Evolutionary conservation across 148 eudicot genomes (phyloP).

Genomic region (Arbutus unedo): DNA sequence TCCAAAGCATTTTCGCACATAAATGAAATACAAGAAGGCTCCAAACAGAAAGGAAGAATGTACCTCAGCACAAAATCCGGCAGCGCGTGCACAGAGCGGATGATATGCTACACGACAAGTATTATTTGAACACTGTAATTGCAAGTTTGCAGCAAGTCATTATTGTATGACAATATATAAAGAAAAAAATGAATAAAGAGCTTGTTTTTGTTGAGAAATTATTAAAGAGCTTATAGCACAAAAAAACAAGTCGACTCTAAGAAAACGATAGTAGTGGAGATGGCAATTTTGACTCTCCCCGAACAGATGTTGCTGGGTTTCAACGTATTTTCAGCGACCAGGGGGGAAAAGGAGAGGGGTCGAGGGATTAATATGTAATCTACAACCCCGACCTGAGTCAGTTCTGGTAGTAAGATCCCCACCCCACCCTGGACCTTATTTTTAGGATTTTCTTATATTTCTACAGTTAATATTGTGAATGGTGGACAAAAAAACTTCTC

Average conservation of each 20-base stretch:
- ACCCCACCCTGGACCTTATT: not conserved
- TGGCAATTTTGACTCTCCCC: not conserved
- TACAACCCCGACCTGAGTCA: not conserved
- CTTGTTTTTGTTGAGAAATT: not conserved
- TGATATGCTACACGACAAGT: conserved; percentile 89
- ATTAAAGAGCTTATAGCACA: conserved; percentile 4
- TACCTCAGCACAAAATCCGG: conserved; percentile 96
- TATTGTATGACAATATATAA: not conserved
- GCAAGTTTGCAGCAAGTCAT: conserved; percentile 7
- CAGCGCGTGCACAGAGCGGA: conserved; percentile 97
- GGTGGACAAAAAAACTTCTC: not conserved
- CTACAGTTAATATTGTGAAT: not conserved
- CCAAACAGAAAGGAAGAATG: not conserved
- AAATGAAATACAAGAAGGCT: not conserved
- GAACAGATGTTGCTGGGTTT: not conserved
- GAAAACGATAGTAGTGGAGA: not conserved
- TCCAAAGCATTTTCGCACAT: not conserved
- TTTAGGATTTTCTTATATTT: not conserved
- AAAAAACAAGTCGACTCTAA: not conserved
- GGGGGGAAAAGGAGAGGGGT: not conserved
- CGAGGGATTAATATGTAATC: not conserved
- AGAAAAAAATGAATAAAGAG: not conserved
- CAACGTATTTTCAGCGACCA: not conserved
- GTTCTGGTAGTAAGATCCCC: not conserved
- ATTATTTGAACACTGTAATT: conserved; percentile 78